Conservation (phyloP, 1,139 yeast species). For the Candida tunisiensis region DNA sequence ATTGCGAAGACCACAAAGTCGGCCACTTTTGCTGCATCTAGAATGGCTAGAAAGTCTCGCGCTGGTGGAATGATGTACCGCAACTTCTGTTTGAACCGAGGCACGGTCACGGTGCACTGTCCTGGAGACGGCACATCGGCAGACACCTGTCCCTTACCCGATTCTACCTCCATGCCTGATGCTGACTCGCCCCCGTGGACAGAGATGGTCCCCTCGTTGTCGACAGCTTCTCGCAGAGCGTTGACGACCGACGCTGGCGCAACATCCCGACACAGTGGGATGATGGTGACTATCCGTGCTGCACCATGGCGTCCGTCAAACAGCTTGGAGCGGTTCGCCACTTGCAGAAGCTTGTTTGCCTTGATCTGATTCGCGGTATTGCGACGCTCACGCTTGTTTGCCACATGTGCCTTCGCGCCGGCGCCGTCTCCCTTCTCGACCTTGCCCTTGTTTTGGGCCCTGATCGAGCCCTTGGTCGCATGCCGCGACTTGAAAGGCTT, state of each 20-base stretch:
- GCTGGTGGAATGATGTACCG: constrained; percentile 65
- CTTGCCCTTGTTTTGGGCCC: constrained; percentile 69
- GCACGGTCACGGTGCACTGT: constrained; percentile 20
- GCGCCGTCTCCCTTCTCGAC: constrained; percentile 50
- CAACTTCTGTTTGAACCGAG: constrained; percentile 61
- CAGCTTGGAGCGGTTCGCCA: constrained; percentile 31
- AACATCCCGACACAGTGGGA: constrained; percentile 65
- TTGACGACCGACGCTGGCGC: constrained; percentile 40
- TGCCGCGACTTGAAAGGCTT: constrained; percentile 86
- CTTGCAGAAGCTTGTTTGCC: constrained; percentile 45
- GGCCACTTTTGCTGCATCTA: constrained; percentile 80
- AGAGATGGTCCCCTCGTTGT: constrained; percentile 6
- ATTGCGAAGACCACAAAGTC: constrained; percentile 80
- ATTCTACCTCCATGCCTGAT: constrained; percentile 4
- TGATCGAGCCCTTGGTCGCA: constrained; percentile 77
- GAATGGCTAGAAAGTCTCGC: constrained; percentile 43
- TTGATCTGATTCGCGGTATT: constrained; percentile 68
- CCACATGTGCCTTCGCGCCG: constrained; percentile 17
- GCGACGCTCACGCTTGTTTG: constrained; percentile 58
- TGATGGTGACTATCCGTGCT: constrained; percentile 65
- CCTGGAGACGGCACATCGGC: constrained; percentile 16
- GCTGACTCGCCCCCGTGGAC: neutral
- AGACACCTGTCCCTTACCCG: constrained; percentile 12
- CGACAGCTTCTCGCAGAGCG: constrained; percentile 15
- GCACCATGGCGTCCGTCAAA: constrained; percentile 73